Evolutionary conservation across 108 stramenopile genomes (phyloP).

Genomic region (Stephanodiscus minutulus): DNA sequence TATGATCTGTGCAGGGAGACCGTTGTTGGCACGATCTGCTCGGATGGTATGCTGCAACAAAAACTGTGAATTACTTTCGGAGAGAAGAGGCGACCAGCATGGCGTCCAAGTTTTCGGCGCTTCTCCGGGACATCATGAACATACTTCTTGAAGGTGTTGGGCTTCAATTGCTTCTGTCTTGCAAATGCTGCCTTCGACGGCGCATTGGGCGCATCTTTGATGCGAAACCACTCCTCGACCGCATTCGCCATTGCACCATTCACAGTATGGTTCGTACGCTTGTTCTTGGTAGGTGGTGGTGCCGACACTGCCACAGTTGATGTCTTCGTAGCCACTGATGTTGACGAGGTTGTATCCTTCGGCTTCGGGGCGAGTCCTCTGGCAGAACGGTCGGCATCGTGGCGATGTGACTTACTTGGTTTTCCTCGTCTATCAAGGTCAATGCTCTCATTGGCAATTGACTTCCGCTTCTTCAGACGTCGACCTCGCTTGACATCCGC

Average conservation of each 20-base stretch:
- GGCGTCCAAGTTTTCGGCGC: slow-evolving; percentile 1
- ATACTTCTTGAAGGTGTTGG: neutral
- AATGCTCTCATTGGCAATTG: no score
- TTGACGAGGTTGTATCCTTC: no score
- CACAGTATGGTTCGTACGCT: neutral
- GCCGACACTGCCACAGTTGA: no score
- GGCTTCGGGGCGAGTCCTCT: no score
- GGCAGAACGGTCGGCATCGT: no score
- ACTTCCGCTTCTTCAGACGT: no score
- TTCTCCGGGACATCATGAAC: neutral
- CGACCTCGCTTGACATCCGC: no score
- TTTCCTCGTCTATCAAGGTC: no score
- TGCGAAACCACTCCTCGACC: neutral
- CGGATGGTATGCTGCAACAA: slow-evolving; percentile 6
- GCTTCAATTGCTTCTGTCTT: neutral
- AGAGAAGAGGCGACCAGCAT: neutral
- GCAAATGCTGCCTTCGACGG: slow-evolving; percentile 4
- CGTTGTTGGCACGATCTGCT: slow-evolving; percentile 11
- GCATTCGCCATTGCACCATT: neutral
- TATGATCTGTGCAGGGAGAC: neutral
- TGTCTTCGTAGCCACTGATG: no score
- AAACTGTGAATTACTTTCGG: neutral
- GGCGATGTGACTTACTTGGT: no score
- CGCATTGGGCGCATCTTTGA: neutral
- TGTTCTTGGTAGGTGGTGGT: no score